Conservation (phyloP, 257 asterid species). For the Fraxinus excelsior region DNA sequence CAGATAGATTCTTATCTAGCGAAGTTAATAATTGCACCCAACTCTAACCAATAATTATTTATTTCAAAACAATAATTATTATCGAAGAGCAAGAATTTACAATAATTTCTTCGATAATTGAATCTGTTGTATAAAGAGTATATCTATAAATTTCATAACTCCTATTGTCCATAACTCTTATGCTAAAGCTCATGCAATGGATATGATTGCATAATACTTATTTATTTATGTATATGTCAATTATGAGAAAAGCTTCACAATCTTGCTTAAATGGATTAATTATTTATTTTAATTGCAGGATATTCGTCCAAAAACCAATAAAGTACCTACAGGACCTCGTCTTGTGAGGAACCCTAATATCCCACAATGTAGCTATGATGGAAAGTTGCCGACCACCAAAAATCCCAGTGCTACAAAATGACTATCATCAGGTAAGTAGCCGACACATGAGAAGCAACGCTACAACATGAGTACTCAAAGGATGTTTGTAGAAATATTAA, state of each 20-base stretch:
- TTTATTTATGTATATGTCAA: background rate
- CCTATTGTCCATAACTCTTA: background rate
- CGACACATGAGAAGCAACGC: slow-evolving; percentile 16
- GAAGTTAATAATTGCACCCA: background rate
- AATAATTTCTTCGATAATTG: too few relatives aligned
- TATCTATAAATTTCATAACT: too few relatives aligned
- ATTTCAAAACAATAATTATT: too few relatives aligned
- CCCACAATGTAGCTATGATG: slow-evolving; percentile 89
- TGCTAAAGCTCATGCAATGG: background rate
- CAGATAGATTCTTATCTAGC: background rate
- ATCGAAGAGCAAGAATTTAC: background rate
- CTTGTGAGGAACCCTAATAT: slow-evolving; percentile 57
- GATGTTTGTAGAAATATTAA: background rate
- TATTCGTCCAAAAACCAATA: slow-evolving; percentile 56
- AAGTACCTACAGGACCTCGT: slow-evolving; percentile 66
- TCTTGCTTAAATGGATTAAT: background rate
- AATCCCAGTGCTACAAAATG: slow-evolving; percentile 49
- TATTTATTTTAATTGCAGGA: slow-evolving; percentile 51
- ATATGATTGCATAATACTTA: background rate
- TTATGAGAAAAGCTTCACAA: background rate
- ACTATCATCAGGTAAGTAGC: slow-evolving; percentile 18
- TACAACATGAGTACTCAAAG: background rate
- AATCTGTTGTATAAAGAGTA: too few relatives aligned
- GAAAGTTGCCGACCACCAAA: slow-evolving; percentile 74
- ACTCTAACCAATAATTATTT: background rate